These are phyloP conservation scores for Rhodofomes roseus DNA, from an alignment of 1,284 basidiomycete species.

Conservation along the genomic window DNA sequence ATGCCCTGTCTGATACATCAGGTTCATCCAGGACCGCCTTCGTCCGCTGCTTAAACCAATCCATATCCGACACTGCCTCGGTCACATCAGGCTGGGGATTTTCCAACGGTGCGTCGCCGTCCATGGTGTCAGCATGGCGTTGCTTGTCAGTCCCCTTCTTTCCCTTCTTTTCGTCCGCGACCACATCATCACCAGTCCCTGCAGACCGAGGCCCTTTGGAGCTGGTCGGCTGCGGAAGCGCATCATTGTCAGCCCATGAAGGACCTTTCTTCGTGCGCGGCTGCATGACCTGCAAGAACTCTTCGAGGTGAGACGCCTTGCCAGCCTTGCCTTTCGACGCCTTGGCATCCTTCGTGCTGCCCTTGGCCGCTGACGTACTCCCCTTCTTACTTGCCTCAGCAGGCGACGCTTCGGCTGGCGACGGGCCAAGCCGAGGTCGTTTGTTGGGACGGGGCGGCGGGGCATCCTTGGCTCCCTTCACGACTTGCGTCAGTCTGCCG, in stretches of 20 bases:
- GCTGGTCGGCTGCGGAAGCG: constrained; percentile 6
- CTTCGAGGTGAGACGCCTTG: constrained; percentile 40
- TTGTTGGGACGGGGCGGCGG: constrained; percentile 66
- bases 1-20: constrained; percentile 37
- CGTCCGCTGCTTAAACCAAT: constrained; percentile 74
- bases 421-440: constrained; percentile 50
- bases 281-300: constrained; percentile 65
- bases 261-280: constrained; percentile 55
- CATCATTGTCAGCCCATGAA: constrained; percentile 61
- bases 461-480: constrained; percentile 62
- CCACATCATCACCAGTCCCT: not conserved
- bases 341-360: not conserved
- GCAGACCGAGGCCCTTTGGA: constrained; percentile 3
- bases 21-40: constrained; percentile 41
- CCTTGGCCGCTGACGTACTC: constrained; percentile 5
- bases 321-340: constrained; percentile 20
- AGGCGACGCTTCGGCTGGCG: constrained; percentile 27
- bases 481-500: not conserved
- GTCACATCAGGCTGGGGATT: constrained; percentile 12
- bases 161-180: constrained; percentile 16
- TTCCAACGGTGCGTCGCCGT: constrained; percentile 14
- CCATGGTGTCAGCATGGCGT: constrained; percentile 14
- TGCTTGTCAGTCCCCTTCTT: constrained; percentile 20
- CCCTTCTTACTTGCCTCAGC: constrained; percentile 10
- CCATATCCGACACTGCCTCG: constrained; percentile 54